phyloP scores from a whole-genome alignment of 192 early-diverging fungal species.

The Geranomyces variabilis region DNA sequence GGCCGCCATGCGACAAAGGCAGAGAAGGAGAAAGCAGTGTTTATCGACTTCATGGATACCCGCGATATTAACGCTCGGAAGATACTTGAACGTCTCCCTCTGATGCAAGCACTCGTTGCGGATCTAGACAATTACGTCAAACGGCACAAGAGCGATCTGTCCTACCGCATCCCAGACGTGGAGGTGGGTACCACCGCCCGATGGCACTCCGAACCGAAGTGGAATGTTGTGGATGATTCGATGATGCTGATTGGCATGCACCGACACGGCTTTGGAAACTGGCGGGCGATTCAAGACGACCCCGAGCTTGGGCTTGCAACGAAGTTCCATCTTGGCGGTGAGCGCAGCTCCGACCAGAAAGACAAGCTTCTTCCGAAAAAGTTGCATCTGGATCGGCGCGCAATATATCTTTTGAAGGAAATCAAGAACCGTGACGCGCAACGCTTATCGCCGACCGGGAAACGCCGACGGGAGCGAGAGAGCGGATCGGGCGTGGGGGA shows the following conservation, averaged over 20 bases:
- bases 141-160: slow-evolving; percentile 54
- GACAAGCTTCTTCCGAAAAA: slow-evolving; percentile 75
- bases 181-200: slow-evolving; percentile 13
- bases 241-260: slow-evolving; percentile 96
- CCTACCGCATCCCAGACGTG: slow-evolving; percentile 69
- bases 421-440: slow-evolving; percentile 58
- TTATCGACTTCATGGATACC: slow-evolving; percentile 61
- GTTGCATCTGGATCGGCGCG: slow-evolving; percentile 82
- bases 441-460: not conserved
- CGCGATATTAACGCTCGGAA: slow-evolving; percentile 84
- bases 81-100: slow-evolving; percentile 73
- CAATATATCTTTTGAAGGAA: slow-evolving; percentile 87
- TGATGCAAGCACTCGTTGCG: slow-evolving; percentile 68
- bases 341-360: slow-evolving; percentile 31
- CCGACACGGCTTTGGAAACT: slow-evolving; percentile 87
- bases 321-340: slow-evolving; percentile 79
- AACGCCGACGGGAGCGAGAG: not conserved
- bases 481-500: slow-evolving; percentile 8
- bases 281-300: slow-evolving; percentile 86
- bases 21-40: slow-evolving; percentile 41
- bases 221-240: slow-evolving; percentile 92
- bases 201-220: slow-evolving; percentile 46
- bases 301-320: slow-evolving; percentile 70
- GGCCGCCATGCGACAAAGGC: slow-evolving; percentile 36
- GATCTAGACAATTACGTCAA: slow-evolving; percentile 49